Base-by-base conservation (phyloP, 139 green algal genomes). In the Chlamydomonas sp. region DNA sequence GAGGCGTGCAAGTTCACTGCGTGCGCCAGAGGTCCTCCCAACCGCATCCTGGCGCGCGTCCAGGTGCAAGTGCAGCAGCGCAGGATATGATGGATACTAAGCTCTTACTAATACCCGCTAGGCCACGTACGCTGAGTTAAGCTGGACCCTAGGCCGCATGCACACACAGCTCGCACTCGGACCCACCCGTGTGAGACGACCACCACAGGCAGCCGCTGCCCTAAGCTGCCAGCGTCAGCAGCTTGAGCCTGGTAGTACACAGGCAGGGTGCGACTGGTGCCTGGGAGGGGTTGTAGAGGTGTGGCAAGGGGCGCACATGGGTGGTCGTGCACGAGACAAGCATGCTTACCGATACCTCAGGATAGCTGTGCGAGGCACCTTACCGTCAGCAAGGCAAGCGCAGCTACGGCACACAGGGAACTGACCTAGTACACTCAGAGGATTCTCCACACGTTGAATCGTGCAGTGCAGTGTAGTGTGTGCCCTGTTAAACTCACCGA, bases 121-220 rank as follows among this genome's bases (percentile, higher is more conserved):
- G 67, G 14, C 10, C 7, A 4, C 9, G 67, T n/a, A 73, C 67
- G 7, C 67, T 49, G 31, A 49, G 31, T 49, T 49, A 49, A 49
- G 31, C 31, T 49, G 31, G 31, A 49, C 31, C 31, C 31, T 49
- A 49, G 31, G 31, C 31, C 31, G 31, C 31, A 49, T 49, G 31
- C 58, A 64, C 31, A 18, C 77, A 67, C 77, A 81, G 8, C 20
- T 63, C 64, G 15, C 76, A 49, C 7, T 68, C 17, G 58, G 12
- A 58, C 87, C 1, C 82, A 91, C 88, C 89, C 89, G 60, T 91
- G 89, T 0, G 78, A 87, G 72, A 91, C 87, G 59, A 91, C 69
- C 0, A 91, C 64, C 59, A 91, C 63, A 1, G 89, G 89, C 31
- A 87, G 31, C 4, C 12, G 68, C 31, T 7, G 10, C 1, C 63